Evolutionary conservation across 2,329 filamentous ascomycete genomes (phyloP).

Genomic region (Onygena corvina): DNA sequence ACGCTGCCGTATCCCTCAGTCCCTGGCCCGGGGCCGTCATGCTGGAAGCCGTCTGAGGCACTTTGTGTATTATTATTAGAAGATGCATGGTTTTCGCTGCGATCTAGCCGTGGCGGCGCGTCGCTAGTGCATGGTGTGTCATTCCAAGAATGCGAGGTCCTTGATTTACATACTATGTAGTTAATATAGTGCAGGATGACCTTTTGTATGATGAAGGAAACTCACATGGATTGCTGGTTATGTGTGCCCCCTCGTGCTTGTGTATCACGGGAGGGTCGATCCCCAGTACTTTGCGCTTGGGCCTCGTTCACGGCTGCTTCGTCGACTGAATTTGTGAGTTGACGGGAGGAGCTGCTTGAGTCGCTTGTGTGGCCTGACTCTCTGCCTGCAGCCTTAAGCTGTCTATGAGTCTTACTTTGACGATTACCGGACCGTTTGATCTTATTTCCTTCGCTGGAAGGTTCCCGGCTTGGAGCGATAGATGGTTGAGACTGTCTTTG

Average conservation of each 20-base stretch:
- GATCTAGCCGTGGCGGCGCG: background rate
- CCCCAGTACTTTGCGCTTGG: conserved; percentile 49
- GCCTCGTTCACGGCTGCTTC: conserved; percentile 56
- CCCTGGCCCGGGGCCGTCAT: conserved; percentile 3
- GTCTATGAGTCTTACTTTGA: background rate
- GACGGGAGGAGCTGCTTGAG: conserved; percentile 42
- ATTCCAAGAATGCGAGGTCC: background rate
- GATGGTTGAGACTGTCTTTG: conserved; percentile 45
- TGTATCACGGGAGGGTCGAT: conserved; percentile 42
- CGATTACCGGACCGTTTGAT: conserved; percentile 23
- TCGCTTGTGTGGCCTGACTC: conserved; percentile 23
- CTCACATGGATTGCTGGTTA: conserved; percentile 25
- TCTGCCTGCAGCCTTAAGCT: background rate
- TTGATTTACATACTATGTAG: background rate
- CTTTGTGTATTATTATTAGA: conserved; percentile 3
- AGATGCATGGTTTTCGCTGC: background rate
- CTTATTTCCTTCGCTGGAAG: conserved; percentile 23
- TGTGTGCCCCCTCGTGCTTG: conserved; percentile 47
- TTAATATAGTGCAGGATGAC: too few relatives aligned
- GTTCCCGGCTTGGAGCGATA: conserved; percentile 43
- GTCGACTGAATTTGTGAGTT: conserved; percentile 55
- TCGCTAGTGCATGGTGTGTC: background rate
- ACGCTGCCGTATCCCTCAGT: conserved; percentile 1
- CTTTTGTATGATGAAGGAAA: background rate
- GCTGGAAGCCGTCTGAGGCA: background rate